Evolutionary conservation across 139 green algal species (phyloP).

Genomic region (Chlamydomonas eustigma): DNA sequence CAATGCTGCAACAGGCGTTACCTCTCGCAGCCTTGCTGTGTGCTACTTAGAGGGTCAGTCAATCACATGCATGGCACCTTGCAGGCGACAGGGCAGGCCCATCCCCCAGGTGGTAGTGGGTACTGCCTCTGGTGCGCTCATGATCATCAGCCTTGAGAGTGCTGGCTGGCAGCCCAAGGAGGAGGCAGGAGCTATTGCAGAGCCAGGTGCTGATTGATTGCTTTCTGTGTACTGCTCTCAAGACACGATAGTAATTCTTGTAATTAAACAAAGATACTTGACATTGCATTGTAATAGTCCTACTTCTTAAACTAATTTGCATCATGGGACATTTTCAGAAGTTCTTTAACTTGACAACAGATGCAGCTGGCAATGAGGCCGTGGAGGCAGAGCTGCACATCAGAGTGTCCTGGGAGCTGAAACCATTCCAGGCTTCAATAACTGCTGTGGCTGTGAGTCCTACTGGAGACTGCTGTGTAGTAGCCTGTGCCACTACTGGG

Average conservation of each 20-base stretch:
- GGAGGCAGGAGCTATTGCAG: no score
- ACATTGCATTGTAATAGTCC: no score
- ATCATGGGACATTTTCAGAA: no score
- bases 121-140: neutral
- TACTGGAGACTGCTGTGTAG: conserved; percentile 7
- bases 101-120: neutral
- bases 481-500: neutral
- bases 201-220: no score
- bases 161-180: neutral
- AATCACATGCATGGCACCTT: neutral
- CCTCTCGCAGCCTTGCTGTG: neutral
- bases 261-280: no score
- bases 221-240: no score
- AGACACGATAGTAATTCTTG: no score
- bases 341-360: no score
- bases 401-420: neutral
- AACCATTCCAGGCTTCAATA: neutral
- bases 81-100: neutral
- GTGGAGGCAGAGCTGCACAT: neutral
- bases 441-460: neutral
- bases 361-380: neutral
- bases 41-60: neutral
- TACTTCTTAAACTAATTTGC: no score
- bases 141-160: neutral
- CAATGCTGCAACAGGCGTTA: neutral